Evolutionary conservation across 352 stramenopile genomes (phyloP), one percentile per base, ranked within the genome.

Genomic region (Phytophthora idaei): DNA sequence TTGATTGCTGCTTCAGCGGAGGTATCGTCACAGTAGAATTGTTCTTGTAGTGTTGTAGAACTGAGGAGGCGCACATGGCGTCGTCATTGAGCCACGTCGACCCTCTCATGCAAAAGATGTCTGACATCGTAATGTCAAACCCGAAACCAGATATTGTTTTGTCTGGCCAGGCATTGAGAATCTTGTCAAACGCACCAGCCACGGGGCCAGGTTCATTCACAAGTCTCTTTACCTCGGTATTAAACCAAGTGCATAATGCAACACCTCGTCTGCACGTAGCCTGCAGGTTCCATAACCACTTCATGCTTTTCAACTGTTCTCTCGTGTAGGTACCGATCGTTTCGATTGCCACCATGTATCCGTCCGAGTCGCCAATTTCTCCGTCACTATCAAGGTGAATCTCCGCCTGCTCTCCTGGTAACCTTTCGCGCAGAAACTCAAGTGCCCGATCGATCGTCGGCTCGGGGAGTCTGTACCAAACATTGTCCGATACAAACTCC

Each of bases 221-320:
- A n/a, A 51, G 3, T 5, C 10, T 15, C 5, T 48, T 21, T 1
- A 55, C 56, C 21, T 55, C 56, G 2, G 10, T 53, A n/a, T 51
- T 65, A 3, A 65, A 17, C 48, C 47, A 65, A 7, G 25, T 29
- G 58, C 48, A 59, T 11, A 41, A 29, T 27, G 31, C 41, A 36
- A 64, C 37, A 34, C 57, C 57, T 5, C 5, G 7, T 25, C 9
- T 9, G 28, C 59, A 67, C n/a, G 31, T 44, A 27, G 4, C 25
- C 27, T 67, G 32, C 25, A 55, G 42, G 21, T 61, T 60, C 50
- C 59, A 61, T n/a, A 67, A 4, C 41, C 49, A 67, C 27, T 61
- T 67, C 50, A 67, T 67, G 32, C 4, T 34, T 29, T 61, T 28
- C 37, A 66, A 8, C 39, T 60, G 39, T 27, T 39, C 28, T 59